These are phyloP conservation scores for Cladophialophora bantiana DNA, from an alignment of 2,329 filamentous ascomycete genomes.

Conservation along the genomic window DNA sequence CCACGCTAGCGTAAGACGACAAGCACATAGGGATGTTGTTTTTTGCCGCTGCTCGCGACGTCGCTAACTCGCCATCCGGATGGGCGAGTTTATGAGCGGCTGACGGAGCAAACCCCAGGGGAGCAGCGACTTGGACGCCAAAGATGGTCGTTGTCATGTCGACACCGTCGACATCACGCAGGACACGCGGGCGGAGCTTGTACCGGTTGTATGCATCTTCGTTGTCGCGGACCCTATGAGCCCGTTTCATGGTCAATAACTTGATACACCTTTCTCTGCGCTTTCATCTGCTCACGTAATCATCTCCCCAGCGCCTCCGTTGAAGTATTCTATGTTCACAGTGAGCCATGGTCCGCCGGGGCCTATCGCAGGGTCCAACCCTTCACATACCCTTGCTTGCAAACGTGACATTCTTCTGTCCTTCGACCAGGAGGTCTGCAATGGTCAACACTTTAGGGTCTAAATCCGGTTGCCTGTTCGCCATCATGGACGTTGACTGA, in stretches of 20 bases:
- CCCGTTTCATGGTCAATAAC: too few species aligned
- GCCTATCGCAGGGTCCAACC: too few species aligned
- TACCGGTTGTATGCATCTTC: background rate
- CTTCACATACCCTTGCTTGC: too few species aligned
- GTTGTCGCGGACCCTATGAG: background rate
- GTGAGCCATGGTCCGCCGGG: too few species aligned
- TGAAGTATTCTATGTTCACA: background rate
- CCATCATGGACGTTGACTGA: too few species aligned
- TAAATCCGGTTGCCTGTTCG: too few species aligned
- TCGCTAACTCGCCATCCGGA: conserved; percentile 59
- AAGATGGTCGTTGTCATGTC: conserved; percentile 47
- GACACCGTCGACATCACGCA: conserved; percentile 49
- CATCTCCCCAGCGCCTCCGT: background rate
- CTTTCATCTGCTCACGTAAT: background rate
- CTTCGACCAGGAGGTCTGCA: too few species aligned
- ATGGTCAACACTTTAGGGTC: too few species aligned
- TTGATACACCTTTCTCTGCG: too few species aligned
- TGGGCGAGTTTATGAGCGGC: conserved; percentile 43
- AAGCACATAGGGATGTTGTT: conserved; percentile 56
- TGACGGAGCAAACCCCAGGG: conserved; percentile 51
- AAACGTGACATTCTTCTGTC: too few species aligned
- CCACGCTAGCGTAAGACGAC: conserved; percentile 55
- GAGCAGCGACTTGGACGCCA: conserved; percentile 45
- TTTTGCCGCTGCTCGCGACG: conserved; percentile 55
- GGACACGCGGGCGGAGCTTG: conserved; percentile 55